Evolutionary conservation across 1,139 yeast species (phyloP).

Genomic region (Eremothecium gossypii): DNA sequence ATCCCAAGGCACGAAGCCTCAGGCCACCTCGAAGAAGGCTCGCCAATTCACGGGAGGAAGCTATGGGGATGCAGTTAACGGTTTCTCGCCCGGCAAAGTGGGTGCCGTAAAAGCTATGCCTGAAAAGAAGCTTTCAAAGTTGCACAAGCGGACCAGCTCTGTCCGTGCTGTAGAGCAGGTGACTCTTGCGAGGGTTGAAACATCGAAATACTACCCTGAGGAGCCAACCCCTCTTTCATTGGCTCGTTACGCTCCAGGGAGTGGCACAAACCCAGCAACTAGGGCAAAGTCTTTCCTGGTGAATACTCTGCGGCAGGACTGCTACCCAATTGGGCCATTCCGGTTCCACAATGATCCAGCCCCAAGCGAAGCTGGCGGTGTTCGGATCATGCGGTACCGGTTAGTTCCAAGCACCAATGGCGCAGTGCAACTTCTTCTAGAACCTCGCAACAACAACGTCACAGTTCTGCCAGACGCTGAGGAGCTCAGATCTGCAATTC

Average conservation of each 20-base stretch:
- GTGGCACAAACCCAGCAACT: constrained; percentile 13
- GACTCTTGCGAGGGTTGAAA: background rate
- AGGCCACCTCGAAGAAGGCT: no score
- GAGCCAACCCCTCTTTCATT: constrained; percentile 20
- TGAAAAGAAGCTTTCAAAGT: no score
- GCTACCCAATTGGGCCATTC: constrained; percentile 14
- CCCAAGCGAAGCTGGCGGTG: constrained; percentile 16
- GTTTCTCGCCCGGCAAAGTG: background rate
- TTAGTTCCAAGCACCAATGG: constrained; percentile 11
- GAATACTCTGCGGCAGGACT: constrained; percentile 14
- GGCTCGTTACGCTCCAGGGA: constrained; percentile 16
- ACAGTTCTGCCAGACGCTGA: constrained; percentile 11
- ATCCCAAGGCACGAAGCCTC: no score
- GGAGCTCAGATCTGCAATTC: constrained; percentile 12
- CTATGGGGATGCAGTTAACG: no score
- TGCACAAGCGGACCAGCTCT: no score
- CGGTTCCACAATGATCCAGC: background rate
- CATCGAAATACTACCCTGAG: constrained; percentile 13
- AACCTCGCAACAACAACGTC: constrained; percentile 15
- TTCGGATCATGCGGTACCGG: constrained; percentile 7
- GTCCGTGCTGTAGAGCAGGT: no score
- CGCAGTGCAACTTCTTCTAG: constrained; percentile 15
- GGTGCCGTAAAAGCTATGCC: background rate
- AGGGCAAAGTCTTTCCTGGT: constrained; percentile 17
- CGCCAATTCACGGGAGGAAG: no score